Evolutionary conservation across 352 stramenopile species (phyloP).

Genomic region (Globisporangium cylindrosporum): DNA sequence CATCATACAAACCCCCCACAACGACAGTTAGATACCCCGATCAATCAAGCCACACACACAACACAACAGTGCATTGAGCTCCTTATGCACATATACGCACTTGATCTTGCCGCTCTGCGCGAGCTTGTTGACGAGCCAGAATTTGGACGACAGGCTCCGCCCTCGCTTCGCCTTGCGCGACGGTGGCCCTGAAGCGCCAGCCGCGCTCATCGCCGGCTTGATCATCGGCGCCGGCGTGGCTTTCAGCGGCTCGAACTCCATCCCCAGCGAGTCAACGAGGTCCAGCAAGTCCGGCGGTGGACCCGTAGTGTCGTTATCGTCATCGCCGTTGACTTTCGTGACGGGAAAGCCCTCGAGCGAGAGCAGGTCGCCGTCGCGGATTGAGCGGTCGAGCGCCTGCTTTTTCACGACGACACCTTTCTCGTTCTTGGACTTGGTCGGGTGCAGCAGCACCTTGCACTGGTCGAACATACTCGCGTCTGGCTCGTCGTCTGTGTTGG

Average conservation of each 20-base stretch:
- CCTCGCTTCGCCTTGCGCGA: conserved; percentile 65
- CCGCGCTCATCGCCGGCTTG: conserved; percentile 15
- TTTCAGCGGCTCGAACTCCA: conserved; percentile 44
- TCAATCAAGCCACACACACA: background rate
- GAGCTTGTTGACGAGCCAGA: conserved; percentile 84
- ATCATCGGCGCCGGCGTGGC: conserved; percentile 24
- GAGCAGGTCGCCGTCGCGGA: conserved; percentile 79
- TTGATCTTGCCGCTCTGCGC: conserved; percentile 75
- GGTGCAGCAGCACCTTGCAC: conserved; percentile 75
- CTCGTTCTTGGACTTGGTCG: conserved; percentile 80
- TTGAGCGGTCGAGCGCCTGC: conserved; percentile 67
- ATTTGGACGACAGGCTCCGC: conserved; percentile 81
- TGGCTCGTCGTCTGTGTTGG: conserved; percentile 77
- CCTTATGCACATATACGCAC: conserved; percentile 24
- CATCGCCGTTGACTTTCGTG: conserved; percentile 8
- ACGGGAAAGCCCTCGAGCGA: conserved; percentile 60
- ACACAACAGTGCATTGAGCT: background rate
- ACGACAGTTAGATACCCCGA: background rate
- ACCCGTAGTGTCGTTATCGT: conserved; percentile 21
- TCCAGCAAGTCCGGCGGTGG: conserved; percentile 62
- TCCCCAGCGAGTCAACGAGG: conserved; percentile 67
- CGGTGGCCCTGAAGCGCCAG: conserved; percentile 2
- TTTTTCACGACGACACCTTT: conserved; percentile 74
- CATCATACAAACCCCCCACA: background rate
- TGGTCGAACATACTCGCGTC: conserved; percentile 48